A percentile compares a stretch with the other conserved stretches of the same genome.
These are phyloP conservation scores for Angophora floribunda DNA, from an alignment of 345 rosid genomes.

Conservation along the genomic window DNA sequence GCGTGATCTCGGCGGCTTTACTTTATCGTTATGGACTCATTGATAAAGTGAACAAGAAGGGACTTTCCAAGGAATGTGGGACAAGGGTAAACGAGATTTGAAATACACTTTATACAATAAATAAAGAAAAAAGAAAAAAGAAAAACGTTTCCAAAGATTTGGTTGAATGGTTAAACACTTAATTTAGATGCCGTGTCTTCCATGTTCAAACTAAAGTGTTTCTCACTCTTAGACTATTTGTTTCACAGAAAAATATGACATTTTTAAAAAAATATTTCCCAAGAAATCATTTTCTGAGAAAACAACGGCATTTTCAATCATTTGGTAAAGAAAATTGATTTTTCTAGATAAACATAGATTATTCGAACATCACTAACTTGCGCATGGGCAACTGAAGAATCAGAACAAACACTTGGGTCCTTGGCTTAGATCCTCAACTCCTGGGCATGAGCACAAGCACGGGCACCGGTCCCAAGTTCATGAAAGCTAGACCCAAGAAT, in stretches of 20 bases:
- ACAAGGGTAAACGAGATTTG: not conserved
- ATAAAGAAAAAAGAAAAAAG: accelerated
- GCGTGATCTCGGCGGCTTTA: not conserved
- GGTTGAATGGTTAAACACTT: not conserved
- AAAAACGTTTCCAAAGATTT: no score
- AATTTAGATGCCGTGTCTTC: not conserved
- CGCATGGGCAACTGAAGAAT: not conserved
- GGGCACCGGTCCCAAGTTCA: not conserved
- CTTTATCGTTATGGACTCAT: not conserved
- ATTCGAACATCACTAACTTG: no score
- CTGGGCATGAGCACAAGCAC: not conserved
- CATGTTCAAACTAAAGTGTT: not conserved
- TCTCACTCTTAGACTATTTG: not conserved
- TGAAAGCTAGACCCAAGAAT: not conserved
- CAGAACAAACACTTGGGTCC: not conserved
- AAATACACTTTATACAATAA: not conserved
- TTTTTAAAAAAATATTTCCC: no score
- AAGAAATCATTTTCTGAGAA: not conserved
- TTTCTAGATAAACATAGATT: no score
- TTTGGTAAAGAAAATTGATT: not conserved
- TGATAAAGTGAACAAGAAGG: not conserved
- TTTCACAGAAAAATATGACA: no score
- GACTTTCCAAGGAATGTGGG: not conserved
- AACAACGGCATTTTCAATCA: not conserved
- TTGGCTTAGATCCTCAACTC: not conserved